Percentiles rank a stretch among this genome's conserved stretches.
Evolutionary conservation across 441 rosid species (phyloP).

Genomic region (Theobroma grandiflorum): DNA sequence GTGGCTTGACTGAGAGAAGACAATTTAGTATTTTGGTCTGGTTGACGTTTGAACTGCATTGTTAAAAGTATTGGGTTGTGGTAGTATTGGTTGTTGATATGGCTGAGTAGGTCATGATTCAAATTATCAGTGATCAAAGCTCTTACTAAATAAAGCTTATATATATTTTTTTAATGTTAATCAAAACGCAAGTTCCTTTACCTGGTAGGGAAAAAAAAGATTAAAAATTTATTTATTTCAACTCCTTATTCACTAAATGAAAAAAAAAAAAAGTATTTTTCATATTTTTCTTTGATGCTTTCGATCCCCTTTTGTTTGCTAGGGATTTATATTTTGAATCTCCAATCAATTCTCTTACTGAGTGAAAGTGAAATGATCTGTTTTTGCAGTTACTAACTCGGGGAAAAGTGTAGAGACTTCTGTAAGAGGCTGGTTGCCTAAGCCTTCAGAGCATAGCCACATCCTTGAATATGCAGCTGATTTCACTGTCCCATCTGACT

Average conservation of each 20-base stretch:
- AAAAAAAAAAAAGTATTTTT: no score
- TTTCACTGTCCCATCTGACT: constrained; percentile 70
- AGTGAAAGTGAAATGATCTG: constrained; percentile 9
- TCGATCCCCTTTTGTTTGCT: background rate
- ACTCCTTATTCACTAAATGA: background rate
- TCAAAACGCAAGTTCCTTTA: background rate
- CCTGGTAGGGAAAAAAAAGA: no score
- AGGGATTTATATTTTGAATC: background rate
- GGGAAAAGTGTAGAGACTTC: constrained; percentile 65
- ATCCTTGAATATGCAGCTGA: constrained; percentile 72
- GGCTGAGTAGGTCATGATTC: background rate
- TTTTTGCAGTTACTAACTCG: constrained; percentile 63
- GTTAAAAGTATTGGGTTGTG: background rate
- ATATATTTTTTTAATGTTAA: no score
- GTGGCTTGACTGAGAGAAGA: background rate
- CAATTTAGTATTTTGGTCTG: background rate
- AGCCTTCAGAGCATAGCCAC: constrained; percentile 53
- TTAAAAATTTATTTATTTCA: background rate
- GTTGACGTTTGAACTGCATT: background rate
- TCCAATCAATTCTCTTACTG: background rate
- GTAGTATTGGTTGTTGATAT: background rate
- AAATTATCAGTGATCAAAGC: background rate
- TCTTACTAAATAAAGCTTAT: no score
- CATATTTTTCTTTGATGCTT: background rate
- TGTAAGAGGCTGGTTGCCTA: constrained; percentile 76